These are phyloP conservation scores for Candida golubevii DNA, from an alignment of 805 yeast species.

Conservation along the genomic window DNA sequence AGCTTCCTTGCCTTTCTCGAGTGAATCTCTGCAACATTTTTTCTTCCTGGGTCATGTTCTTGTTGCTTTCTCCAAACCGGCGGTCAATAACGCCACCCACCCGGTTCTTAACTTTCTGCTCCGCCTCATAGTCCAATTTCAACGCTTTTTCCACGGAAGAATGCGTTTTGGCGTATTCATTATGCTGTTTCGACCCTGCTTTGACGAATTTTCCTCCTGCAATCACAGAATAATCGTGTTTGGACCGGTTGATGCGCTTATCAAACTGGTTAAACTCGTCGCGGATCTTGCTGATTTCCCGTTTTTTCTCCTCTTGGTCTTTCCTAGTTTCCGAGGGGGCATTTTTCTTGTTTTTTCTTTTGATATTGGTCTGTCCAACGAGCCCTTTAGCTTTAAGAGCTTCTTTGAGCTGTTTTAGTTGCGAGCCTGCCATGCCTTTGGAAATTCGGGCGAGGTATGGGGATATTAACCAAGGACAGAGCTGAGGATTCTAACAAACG, in stretches of 20 bases:
- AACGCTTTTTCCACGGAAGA: constrained; percentile 36
- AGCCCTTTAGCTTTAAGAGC: constrained; percentile 74
- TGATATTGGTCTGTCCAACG: constrained; percentile 77
- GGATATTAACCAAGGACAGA: too few species aligned
- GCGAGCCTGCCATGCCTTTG: constrained; percentile 73
- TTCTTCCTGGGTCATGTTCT: constrained; percentile 73
- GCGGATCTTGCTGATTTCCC: constrained; percentile 56
- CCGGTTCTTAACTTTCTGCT: constrained; percentile 58
- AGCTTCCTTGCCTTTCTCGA: constrained; percentile 68
- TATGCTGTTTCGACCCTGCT: constrained; percentile 37
- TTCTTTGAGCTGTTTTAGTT: constrained; percentile 75
- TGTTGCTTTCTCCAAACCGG: constrained; percentile 86
- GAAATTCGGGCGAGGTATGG: too few species aligned
- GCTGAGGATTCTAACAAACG: too few species aligned
- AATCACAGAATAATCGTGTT: constrained; percentile 46
- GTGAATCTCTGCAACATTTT: constrained; percentile 95
- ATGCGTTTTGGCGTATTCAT: constrained; percentile 30
- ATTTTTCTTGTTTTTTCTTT: constrained; percentile 49
- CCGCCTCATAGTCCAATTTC: constrained; percentile 62
- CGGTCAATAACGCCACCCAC: constrained; percentile 79
- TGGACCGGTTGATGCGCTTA: constrained; percentile 61
- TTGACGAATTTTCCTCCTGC: constrained; percentile 42
- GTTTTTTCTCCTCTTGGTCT: constrained; percentile 54
- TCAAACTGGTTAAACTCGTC: constrained; percentile 90
- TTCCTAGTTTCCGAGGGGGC: constrained; percentile 63